phyloP scores from a whole-genome alignment of 2,329 filamentous ascomycete genomes.

The Arthroderma uncinatum region DNA sequence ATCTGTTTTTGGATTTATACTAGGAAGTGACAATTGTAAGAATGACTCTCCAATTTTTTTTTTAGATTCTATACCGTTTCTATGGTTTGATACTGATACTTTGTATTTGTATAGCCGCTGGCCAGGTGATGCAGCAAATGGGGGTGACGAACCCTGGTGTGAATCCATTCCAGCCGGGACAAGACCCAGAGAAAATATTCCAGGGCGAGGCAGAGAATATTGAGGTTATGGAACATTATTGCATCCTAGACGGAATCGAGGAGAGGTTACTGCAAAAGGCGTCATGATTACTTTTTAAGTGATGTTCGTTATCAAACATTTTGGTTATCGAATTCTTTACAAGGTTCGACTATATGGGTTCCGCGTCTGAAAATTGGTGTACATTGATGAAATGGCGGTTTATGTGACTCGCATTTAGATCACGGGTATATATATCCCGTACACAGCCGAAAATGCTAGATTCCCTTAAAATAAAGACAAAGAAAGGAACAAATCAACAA shows the following conservation, averaged over 20 bases:
- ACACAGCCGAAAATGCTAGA: neutral
- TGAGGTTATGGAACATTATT: conserved; percentile 88
- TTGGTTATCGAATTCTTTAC: neutral
- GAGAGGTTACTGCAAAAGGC: conserved; percentile 57
- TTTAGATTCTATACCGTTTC: conserved; percentile 6
- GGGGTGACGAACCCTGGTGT: conserved; percentile 57
- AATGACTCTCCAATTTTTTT: conserved; percentile 11
- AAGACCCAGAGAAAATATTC: conserved; percentile 94
- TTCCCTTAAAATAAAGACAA: neutral
- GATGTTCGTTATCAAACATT: no score
- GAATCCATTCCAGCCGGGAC: conserved; percentile 78
- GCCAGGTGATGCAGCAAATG: conserved; percentile 84
- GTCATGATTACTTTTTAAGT: neutral
- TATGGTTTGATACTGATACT: neutral
- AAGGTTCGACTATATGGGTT: no score
- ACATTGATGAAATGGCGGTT: neutral
- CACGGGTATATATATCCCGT: neutral
- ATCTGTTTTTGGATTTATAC: conserved; percentile 91
- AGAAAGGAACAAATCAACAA: neutral
- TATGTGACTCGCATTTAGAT: neutral
- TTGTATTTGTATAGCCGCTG: conserved; percentile 53
- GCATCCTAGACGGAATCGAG: conserved; percentile 79
- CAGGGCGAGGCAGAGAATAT: conserved; percentile 86
- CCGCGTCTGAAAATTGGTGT: no score
- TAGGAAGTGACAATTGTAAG: conserved; percentile 91